These are phyloP conservation scores for Kwoniella shandongensis DNA, from an alignment of 768 basidiomycete species.

Conservation along the genomic window DNA sequence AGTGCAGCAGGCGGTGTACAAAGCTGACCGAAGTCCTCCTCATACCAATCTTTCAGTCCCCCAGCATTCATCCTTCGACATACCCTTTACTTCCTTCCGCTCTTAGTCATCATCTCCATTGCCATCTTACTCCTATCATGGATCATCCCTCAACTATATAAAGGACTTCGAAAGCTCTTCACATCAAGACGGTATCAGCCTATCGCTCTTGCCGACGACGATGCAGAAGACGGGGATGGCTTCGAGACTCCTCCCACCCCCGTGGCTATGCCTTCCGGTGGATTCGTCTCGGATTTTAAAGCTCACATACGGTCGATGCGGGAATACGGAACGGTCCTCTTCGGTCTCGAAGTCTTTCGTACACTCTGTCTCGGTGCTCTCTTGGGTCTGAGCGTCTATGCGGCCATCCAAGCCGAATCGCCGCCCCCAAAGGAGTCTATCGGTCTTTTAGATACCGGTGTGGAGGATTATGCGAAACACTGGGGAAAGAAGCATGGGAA, in stretches of 20 bases:
- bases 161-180: constrained; percentile 19
- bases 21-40: not conserved
- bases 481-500: constrained; percentile 32
- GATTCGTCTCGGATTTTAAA: constrained; percentile 53
- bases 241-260: constrained; percentile 21
- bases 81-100: constrained; percentile 54
- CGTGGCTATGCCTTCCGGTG: constrained; percentile 39
- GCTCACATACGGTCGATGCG: constrained; percentile 58
- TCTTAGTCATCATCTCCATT: constrained; percentile 54
- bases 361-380: constrained; percentile 58
- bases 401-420: constrained; percentile 55
- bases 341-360: constrained; percentile 58
- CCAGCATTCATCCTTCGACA: constrained; percentile 30
- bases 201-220: constrained; percentile 30
- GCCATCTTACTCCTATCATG: constrained; percentile 53
- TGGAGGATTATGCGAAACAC: constrained; percentile 4
- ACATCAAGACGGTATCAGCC: constrained; percentile 24
- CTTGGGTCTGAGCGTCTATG: constrained; percentile 59
- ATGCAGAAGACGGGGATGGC: constrained; percentile 26
- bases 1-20: too few relatives aligned
- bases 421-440: constrained; percentile 14
- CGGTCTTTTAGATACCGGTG: constrained; percentile 19
- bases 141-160: constrained; percentile 40
- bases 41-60: constrained; percentile 23
- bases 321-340: constrained; percentile 57